phyloP scores from a whole-genome alignment of 2,329 filamentous ascomycete genomes.

The Cladosporium velox region DNA sequence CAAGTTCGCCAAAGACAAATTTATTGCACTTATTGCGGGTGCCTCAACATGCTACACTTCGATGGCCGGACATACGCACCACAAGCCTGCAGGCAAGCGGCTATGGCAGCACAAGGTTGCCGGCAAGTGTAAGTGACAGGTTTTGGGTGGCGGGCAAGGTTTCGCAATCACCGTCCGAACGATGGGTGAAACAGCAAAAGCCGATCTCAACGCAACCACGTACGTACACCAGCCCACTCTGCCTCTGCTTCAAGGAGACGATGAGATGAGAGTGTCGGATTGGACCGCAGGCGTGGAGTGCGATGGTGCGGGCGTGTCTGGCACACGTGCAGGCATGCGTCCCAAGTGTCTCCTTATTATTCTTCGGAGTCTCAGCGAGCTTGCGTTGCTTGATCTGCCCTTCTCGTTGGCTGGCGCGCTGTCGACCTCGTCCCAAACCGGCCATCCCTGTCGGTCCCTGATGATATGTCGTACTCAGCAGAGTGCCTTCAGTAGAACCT shows the following conservation, averaged over 20 bases:
- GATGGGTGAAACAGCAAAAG: constrained; percentile 4
- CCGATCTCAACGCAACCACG: constrained; percentile 16
- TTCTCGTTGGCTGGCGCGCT: background rate
- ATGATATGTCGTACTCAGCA: constrained; percentile 9
- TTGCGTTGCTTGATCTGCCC: constrained; percentile 5
- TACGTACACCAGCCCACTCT: constrained; percentile 13
- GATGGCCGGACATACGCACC: background rate
- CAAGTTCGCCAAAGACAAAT: background rate
- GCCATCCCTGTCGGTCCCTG: constrained; percentile 10
- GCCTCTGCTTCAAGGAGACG: background rate
- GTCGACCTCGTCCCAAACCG: background rate
- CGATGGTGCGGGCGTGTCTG: background rate
- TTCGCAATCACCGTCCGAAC: constrained; percentile 5
- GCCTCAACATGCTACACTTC: background rate
- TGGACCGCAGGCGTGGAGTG: constrained; percentile 8
- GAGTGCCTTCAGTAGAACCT: background rate
- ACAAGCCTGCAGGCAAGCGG: background rate
- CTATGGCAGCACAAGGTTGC: background rate
- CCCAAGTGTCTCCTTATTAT: background rate
- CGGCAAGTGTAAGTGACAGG: constrained; percentile 7
- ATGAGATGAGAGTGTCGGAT: background rate
- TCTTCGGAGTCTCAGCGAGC: background rate
- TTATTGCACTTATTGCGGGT: background rate
- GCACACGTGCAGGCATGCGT: constrained; percentile 15
- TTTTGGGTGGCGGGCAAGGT: constrained; percentile 6